Base-by-base conservation (phyloP, 2,329 filamentous ascomycete species). In the Exophiala bonariae region DNA sequence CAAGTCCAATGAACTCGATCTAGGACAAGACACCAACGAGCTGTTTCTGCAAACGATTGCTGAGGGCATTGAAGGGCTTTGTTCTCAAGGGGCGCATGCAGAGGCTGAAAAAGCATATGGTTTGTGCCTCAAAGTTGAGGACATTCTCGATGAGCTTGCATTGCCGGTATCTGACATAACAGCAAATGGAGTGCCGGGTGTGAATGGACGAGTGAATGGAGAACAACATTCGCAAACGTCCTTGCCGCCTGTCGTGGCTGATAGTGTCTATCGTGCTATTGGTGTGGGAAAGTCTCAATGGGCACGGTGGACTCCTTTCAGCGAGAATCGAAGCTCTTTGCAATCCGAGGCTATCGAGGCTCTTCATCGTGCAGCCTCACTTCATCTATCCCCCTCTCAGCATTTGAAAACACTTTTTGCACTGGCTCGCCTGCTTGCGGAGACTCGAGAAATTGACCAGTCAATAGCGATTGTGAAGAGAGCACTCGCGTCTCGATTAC, bases 211-310 rank as follows among this genome's bases (percentile, higher is more conserved):
- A n/a, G 26, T 42, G 5, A 45, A 48, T 26, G 34, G 39, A 7
- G 40, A 44, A 13, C 18, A 13, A 13, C 14, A 33, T 13, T 13
- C 13, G 14, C 31, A 13, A 17, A 11, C 17, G 5, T 20, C 41
- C 16, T 31, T 51, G 13, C 47, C 55, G 6, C 28, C 42, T 4
- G 43, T 47, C 10, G 19, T 50, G 23, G 47, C 59, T 17, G 50
- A 62, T 28, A 50, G 60, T 17, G 57, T 49, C 41, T 45, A 62
- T 50, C 83, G 90, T 60, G 87, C 89, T 6, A 85, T 97, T 54
- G 93, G 92, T 1, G 76, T 95, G 44, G 86, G 87, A 11, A 84
- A 93, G 57, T 89, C 91, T 2, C 85, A 92, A 54, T 96, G 89
- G 89, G 89, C 91, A 35, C 81, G 85, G 42, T 77, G 85, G 61